Conservation (phyloP, 2,329 filamentous ascomycete species). For the Didymella pinodella region DNA sequence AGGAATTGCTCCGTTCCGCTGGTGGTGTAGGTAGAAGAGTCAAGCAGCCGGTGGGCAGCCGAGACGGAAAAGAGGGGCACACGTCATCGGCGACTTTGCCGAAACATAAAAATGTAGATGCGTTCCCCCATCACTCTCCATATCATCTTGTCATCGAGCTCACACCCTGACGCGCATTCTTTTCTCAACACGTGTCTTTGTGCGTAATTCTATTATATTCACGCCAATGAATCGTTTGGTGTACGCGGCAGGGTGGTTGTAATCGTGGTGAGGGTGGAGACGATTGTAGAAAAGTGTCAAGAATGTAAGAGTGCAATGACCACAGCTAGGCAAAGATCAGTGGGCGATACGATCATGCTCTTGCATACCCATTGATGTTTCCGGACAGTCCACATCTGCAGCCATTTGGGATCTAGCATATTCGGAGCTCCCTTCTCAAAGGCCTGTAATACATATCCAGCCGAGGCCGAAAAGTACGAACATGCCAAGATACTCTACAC, state of each 20-base stretch:
- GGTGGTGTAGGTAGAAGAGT: no score
- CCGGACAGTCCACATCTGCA: background rate
- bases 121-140: no score
- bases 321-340: background rate
- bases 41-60: background rate
- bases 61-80: background rate
- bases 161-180: no score
- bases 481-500: background rate
- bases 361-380: background rate
- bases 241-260: no score
- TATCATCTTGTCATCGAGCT: no score
- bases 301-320: background rate
- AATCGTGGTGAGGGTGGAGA: background rate
- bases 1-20: background rate
- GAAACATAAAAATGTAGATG: background rate
- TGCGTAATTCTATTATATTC: no score
- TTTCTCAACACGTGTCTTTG: no score
- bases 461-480: background rate
- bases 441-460: background rate
- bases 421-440: background rate
- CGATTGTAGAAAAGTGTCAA: background rate
- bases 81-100: slow-evolving; percentile 11
- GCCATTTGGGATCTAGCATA: background rate
- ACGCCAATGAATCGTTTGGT: no score
- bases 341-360: no score